A percentile compares a stretch with the other conserved stretches of the same genome.
Conservation (phyloP, 2,329 filamentous ascomycete species). For the Aspergillus sp. region DNA sequence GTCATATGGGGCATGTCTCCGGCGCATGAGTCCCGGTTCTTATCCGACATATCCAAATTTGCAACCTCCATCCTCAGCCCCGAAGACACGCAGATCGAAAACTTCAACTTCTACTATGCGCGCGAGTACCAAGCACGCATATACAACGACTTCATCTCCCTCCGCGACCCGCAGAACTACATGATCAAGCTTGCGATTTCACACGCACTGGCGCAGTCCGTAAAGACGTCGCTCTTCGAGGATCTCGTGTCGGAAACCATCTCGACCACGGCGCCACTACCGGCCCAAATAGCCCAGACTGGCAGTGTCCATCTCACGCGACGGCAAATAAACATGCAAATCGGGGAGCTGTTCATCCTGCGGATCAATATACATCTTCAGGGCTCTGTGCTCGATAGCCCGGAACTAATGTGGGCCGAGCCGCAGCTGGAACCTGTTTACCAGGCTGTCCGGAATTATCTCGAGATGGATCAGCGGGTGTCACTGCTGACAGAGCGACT, state of each 20-base stretch:
- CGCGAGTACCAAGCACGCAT: constrained; percentile 95
- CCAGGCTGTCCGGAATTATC: constrained; percentile 84
- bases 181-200: constrained; percentile 98
- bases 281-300: constrained; percentile 81
- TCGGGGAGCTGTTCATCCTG: constrained; percentile 94
- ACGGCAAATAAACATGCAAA: constrained; percentile 97
- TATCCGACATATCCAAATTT: constrained; percentile 91
- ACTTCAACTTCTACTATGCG: constrained; percentile 99
- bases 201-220: constrained; percentile 87
- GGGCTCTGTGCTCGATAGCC: constrained; percentile 89
- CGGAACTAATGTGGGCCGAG: constrained; percentile 97
- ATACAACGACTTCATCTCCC: constrained; percentile 97
- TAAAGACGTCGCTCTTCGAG: constrained; percentile 96
- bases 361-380: constrained; percentile 97
- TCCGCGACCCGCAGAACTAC: constrained; percentile 89
- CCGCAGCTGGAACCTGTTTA: constrained; percentile 95
- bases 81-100: constrained; percentile 88
- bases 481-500: constrained; percentile 79
- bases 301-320: constrained; percentile 84
- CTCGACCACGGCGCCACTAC: constrained; percentile 84
- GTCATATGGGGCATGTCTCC: constrained; percentile 97
- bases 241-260: constrained; percentile 91
- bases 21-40: constrained; percentile 78
- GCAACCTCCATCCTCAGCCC: constrained; percentile 80
- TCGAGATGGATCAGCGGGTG: constrained; percentile 97